These are phyloP conservation scores for Colletotrichum ledebouriae DNA, from an alignment of 2,329 filamentous ascomycete species.

Conservation along the genomic window DNA sequence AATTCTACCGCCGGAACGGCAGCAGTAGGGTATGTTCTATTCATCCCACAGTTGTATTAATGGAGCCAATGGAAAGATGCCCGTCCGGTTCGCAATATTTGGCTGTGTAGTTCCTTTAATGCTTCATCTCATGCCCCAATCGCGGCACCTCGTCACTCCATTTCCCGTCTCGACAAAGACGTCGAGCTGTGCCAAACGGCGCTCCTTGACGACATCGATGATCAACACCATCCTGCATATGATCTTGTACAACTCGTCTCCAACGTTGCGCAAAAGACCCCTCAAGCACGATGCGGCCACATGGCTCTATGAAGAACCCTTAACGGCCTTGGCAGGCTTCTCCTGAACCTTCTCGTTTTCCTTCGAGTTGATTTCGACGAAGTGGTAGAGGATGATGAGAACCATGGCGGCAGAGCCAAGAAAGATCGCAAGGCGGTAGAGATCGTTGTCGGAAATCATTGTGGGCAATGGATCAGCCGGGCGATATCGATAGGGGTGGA, in stretches of 20 bases:
- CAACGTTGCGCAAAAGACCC: background rate
- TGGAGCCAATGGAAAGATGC: background rate
- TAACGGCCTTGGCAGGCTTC: slow-evolving; percentile 43
- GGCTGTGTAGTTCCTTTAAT: background rate
- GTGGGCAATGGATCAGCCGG: slow-evolving; percentile 52
- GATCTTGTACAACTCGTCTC: slow-evolving; percentile 15
- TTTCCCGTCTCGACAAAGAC: too few species aligned
- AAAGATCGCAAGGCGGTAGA: slow-evolving; percentile 93
- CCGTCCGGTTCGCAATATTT: background rate
- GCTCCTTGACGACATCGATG: background rate
- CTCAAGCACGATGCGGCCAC: background rate
- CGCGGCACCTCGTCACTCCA: background rate
- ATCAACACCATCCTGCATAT: background rate
- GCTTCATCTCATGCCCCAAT: background rate
- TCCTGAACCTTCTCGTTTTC: slow-evolving; percentile 50
- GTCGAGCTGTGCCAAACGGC: background rate
- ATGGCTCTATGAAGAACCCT: slow-evolving; percentile 27
- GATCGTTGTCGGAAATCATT: slow-evolving; percentile 95
- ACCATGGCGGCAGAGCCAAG: slow-evolving; percentile 92
- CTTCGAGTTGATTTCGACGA: slow-evolving; percentile 91
- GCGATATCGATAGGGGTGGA: slow-evolving; percentile 40
- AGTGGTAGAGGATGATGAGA: slow-evolving; percentile 94
- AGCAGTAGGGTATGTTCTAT: slow-evolving; percentile 6
- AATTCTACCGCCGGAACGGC: too few species aligned
- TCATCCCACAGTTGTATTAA: background rate